Conservation (phyloP, 2,329 filamentous ascomycete genomes). For the Talaromyces sp. region DNA sequence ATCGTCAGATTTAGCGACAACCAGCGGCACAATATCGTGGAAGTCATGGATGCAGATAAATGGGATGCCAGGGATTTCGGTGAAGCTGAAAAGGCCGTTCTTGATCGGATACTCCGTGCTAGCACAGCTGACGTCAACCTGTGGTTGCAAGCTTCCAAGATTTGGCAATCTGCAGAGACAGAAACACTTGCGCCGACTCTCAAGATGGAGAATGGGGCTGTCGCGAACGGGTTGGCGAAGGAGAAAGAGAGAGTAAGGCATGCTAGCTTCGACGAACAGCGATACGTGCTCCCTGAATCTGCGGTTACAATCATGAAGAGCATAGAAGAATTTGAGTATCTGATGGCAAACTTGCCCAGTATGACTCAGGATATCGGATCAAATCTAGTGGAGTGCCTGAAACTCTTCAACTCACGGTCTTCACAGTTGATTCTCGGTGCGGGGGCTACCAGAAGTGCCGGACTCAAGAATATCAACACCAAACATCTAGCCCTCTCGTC, state of each 20-base stretch:
- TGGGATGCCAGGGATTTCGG: slow-evolving; percentile 65
- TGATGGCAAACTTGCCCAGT: slow-evolving; percentile 80
- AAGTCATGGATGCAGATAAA: slow-evolving; percentile 58
- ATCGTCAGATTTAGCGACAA: slow-evolving; percentile 55
- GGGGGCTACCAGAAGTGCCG: slow-evolving; percentile 81
- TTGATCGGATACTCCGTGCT: slow-evolving; percentile 54
- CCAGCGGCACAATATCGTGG: slow-evolving; percentile 55
- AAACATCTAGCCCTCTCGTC: slow-evolving; percentile 90
- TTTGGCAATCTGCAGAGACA: slow-evolving; percentile 46
- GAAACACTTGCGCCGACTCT: slow-evolving; percentile 23
- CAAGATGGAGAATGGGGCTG: slow-evolving; percentile 35
- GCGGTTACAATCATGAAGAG: slow-evolving; percentile 76
- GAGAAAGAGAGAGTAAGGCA: slow-evolving; percentile 63
- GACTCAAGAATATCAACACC: slow-evolving; percentile 92
- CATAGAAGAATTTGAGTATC: slow-evolving; percentile 75
- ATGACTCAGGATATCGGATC: slow-evolving; percentile 80
- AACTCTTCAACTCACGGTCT: slow-evolving; percentile 91
- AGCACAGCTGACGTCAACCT: slow-evolving; percentile 56
- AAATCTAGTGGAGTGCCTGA: slow-evolving; percentile 77
- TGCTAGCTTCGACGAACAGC: slow-evolving; percentile 78
- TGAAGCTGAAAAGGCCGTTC: slow-evolving; percentile 48
- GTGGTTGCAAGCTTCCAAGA: slow-evolving; percentile 51
- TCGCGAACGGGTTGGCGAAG: slow-evolving; percentile 31
- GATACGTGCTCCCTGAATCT: slow-evolving; percentile 79
- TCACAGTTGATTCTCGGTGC: slow-evolving; percentile 96